Evolutionary conservation across 805 yeast genomes (phyloP), one percentile per base, ranked within the genome.

Genomic region (Blastobotrys attinorum): DNA sequence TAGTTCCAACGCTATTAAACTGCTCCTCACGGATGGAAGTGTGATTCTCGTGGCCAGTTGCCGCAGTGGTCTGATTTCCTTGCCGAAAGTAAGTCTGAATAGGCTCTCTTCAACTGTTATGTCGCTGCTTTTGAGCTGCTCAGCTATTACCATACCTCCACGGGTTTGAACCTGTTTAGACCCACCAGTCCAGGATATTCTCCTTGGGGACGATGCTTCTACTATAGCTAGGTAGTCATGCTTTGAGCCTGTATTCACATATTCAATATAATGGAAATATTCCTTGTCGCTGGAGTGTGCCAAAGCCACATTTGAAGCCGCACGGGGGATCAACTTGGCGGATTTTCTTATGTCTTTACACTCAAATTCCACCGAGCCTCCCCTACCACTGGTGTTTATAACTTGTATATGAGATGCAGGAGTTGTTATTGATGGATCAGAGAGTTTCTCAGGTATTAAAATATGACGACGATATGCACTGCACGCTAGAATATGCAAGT

Each of bases 11-110:
- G 81, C 76, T 18, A 83, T 57, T 4, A 82, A 52, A 56, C 85
- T 77, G 41, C 79, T 75, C 77, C 80, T 75, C 0, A 79, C 75
- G 3, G 77, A 71, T 2, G 75, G 72, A 21, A 78, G 62, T 5
- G 71, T 60, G 22, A 82, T 56, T 48, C 70, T 73, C 4, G 71
- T 60, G 4, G 77, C 70, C 20, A 71, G 59, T 10, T 31, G 17
- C 37, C 63, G 64, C 1, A 64, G 59, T 0, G 76, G 76, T 0
- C 72, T 56, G 1, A 72, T 40, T 3, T 36, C 32, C 5, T 42
- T 37, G 2, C 53, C 50, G 52, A 45, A 3, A 61, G 37, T 3
- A 51, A 51, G 40, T 34, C 44, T 25, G 35, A 47, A 38, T 17
- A 45, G 23, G 31, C 48, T 70, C 8, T 41, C 38, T 8, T 35